Base-by-base conservation (phyloP, 106 monocot genomes). In the Allium fistulosum region DNA sequence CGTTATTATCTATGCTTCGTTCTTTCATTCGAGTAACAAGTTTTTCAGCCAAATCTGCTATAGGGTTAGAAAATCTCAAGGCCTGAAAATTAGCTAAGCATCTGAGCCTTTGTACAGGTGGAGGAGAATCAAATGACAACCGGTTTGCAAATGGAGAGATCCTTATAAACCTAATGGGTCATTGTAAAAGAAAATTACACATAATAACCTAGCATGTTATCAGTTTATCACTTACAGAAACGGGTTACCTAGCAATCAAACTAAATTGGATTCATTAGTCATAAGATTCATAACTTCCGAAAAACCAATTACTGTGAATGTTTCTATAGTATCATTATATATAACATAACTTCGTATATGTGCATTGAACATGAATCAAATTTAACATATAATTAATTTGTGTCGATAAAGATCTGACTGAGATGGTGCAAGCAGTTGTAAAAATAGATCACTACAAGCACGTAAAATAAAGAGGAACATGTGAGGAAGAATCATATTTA, bases 141-240 rank as follows among this genome's bases (percentile, higher is more conserved):
- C 99, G 89, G 75, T 99, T 99, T 78, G 99, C 99, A 85, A 99
- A 99, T 55, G 99, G 99, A 76, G 99, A 90, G 74, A 99, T 93
- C 74, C 99, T 93, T 74, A 99, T 85, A 66, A 99, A 64, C 93
- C 99, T 99, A 80, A 70, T 58, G 46, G 12, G 51, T 52, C 8
- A 11, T 50, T 17, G 51, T 65, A 65, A 11, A 2, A 65, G 51
- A 65, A 65, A 17, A 22, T 65, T 37, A 37, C 37, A 37, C 37
- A 37, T 37, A 37, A 37, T 37, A 37, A 37, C 37, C 37, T 37
- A 37, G 37, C 37, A 37, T 37, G 5, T 37, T 37, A 5, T 37
- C 37, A 37, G 37, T 37, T 37, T 37, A 37, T 37, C 37, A 2
- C 37, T 37, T 37, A 37, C 37, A 37, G 37, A 37, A 37, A 37